phyloP scores from a whole-genome alignment of 2,329 filamentous ascomycete genomes.

The Microdochium paspali region DNA sequence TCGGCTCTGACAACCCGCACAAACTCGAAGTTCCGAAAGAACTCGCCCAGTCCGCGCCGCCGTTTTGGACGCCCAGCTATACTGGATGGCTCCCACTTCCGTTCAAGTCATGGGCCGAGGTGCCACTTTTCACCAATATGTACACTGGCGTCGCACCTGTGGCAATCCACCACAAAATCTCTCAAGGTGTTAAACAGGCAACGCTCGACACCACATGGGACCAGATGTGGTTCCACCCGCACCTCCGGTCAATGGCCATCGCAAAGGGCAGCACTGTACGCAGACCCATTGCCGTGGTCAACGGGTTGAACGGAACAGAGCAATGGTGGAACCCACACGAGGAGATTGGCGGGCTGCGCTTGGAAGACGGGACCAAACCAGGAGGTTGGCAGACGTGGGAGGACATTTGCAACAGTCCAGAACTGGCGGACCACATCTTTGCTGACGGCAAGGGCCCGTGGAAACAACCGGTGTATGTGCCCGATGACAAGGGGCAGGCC shows the following conservation, averaged over 20 bases:
- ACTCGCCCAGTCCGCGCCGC: not conserved
- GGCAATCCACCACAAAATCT: not conserved
- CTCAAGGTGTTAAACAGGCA: not conserved
- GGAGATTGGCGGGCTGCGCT: not conserved
- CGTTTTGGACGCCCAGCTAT: constrained; percentile 3
- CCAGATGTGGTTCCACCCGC: constrained; percentile 1
- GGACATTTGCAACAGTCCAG: not conserved
- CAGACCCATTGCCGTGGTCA: constrained; percentile 1
- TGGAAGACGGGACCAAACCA: constrained; percentile 1
- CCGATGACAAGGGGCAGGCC: not conserved
- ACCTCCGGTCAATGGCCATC: constrained; percentile 1
- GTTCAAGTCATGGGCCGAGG: constrained; percentile 1
- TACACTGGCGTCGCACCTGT: constrained; percentile 2
- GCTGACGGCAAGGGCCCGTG: constrained; percentile 1
- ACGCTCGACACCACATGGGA: not conserved
- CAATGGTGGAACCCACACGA: constrained; percentile 3
- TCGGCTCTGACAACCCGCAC: not conserved
- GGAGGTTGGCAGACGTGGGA: constrained; percentile 1
- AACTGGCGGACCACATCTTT: constrained; percentile 1
- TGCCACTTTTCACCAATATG: constrained; percentile 2
- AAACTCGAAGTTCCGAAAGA: not conserved
- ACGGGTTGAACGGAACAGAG: not conserved
- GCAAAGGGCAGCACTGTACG: constrained; percentile 1
- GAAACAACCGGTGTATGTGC: constrained; percentile 1
- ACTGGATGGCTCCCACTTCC: constrained; percentile 1